These are phyloP conservation scores for Penicillium bovifimosum DNA, from an alignment of 495 filamentous ascomycete genomes.

Conservation along the genomic window DNA sequence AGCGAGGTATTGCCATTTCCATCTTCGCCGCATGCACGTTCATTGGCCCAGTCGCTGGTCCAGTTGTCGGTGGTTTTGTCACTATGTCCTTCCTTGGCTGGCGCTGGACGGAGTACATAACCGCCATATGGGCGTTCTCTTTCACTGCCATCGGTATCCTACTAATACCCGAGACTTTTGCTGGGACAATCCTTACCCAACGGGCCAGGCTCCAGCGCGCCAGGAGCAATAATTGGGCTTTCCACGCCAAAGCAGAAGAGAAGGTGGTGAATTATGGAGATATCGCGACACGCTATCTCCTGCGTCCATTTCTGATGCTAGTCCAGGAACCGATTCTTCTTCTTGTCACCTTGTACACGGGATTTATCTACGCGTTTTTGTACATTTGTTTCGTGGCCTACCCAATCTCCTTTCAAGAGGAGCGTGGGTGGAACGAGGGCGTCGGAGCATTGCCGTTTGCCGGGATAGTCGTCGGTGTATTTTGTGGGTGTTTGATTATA, in stretches of 20 bases:
- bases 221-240: slow-evolving; percentile 52
- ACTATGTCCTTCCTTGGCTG: slow-evolving; percentile 45
- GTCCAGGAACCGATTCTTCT: slow-evolving; percentile 35
- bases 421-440: slow-evolving; percentile 41
- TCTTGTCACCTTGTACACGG: slow-evolving; percentile 33
- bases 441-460: slow-evolving; percentile 49
- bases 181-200: slow-evolving; percentile 43
- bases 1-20: slow-evolving; percentile 50
- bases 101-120: slow-evolving; percentile 57
- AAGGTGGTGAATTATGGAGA: slow-evolving; percentile 17
- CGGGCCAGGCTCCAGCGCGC: slow-evolving; percentile 46
- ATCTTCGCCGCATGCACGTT: slow-evolving; percentile 49
- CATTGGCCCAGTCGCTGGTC: slow-evolving; percentile 50
- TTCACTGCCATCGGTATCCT: slow-evolving; percentile 38
- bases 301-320: slow-evolving; percentile 29
- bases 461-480: slow-evolving; percentile 45
- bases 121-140: slow-evolving; percentile 44
- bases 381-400: slow-evolving; percentile 49
- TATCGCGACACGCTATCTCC: slow-evolving; percentile 35
- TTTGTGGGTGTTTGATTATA: slow-evolving; percentile 43
- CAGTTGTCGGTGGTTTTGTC: slow-evolving; percentile 52
- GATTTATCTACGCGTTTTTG: slow-evolving; percentile 33
- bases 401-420: slow-evolving; percentile 45
- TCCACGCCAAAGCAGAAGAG: slow-evolving; percentile 31
- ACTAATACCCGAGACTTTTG: slow-evolving; percentile 51